Base-by-base conservation (phyloP, 805 yeast genomes). In the Yamadazyma paraphyllophila region DNA sequence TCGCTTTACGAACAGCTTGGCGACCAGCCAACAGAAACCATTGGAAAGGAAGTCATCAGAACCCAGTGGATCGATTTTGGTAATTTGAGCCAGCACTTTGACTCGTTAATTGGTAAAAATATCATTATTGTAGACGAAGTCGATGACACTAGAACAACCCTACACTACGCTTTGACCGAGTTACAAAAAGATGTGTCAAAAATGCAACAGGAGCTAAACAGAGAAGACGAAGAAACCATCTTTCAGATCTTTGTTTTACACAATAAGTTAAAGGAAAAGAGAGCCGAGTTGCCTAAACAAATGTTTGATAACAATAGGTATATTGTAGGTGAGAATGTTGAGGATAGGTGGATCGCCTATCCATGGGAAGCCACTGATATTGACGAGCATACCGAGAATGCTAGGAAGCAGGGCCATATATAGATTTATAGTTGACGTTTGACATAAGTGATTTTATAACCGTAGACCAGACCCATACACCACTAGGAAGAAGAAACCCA, bases 51-150 rank as follows among this genome's bases (percentile, higher is more conserved):
- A 66, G 96, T 88, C 39, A 73, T 87, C 32, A 81, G 95, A 63
- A 88, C 95, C 17, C 96, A 88, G 69, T 88, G 96, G 96, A 76
- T 88, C 39, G 96, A 88, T 61, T 86, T 88, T 65, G 83, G 86
- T 53, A 80, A 86, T 40, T 70, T 86, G 43, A 76, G 74, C 41
- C 74, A 80, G 64, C 88, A 83, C 65, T 81, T 83, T 53, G 86
- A 83, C 54, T 82, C 88, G 39, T 73, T 88, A 51, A 83, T 88
- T 47, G 96, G 95, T 55, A 88, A 88, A 67, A 83, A 82, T 61
- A 75, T 88, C 32, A 68, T 88, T 53, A 86, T 88, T 57, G 94
- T 88, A 30, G 96, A 88, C 64, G 96, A 88, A 69, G 96, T 88
- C 39, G 96, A 88, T 64, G 96, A 88, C 62, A 87, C 96, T 17